phyloP scores from a whole-genome alignment of 345 rosid species.

The Syzygium aqueum region DNA sequence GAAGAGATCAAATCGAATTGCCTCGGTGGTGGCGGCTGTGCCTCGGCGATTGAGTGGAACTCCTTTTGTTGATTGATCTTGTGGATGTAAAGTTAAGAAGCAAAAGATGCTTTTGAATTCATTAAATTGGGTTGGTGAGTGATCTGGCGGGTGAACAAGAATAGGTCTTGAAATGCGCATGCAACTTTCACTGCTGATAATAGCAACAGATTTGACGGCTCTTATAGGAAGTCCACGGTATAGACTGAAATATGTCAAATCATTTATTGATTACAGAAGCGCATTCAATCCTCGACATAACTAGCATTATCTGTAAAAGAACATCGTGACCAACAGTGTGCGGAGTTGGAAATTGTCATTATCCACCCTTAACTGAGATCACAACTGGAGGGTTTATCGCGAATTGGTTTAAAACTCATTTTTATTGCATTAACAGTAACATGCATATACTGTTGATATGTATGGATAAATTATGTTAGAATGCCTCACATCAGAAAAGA shows the following conservation, averaged over 20 bases:
- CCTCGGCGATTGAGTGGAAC: background rate
- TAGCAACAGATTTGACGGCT: background rate
- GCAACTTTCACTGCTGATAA: background rate
- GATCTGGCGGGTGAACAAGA: background rate
- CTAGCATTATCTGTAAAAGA: background rate
- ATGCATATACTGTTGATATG: background rate
- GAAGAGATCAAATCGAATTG: background rate
- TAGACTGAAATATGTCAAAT: background rate
- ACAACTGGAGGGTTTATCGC: background rate
- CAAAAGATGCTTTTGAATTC: background rate
- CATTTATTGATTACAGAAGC: background rate
- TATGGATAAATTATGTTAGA: background rate
- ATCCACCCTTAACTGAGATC: background rate
- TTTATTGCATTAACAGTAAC: background rate
- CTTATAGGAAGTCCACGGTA: background rate
- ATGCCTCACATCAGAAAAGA: rapidly evolving
- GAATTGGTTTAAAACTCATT: background rate
- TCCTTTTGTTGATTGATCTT: background rate
- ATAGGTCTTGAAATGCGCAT: background rate
- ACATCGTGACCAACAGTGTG: background rate
- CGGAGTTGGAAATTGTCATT: background rate
- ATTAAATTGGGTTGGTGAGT: background rate
- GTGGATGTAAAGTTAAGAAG: background rate
- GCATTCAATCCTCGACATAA: background rate
- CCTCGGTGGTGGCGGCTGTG: background rate